These are phyloP conservation scores for Cardamine occulta DNA, from an alignment of 345 rosid species.

Conservation along the genomic window DNA sequence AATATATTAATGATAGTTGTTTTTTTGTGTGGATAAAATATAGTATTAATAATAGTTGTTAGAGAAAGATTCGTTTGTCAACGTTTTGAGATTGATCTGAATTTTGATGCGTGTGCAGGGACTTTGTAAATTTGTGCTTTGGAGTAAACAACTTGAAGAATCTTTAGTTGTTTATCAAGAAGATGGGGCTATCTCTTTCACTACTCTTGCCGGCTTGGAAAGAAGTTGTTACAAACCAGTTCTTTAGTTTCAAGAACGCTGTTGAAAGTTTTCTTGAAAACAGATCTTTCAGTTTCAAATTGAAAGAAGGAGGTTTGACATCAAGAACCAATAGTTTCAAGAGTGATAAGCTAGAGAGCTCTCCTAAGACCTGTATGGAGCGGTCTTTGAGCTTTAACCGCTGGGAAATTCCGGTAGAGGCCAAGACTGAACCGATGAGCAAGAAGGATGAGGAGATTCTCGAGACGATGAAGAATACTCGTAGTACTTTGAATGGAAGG, in stretches of 20 bases:
- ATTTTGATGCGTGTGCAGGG: conserved; percentile 27
- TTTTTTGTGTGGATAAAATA: not conserved
- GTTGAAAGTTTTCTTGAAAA: conserved; percentile 35
- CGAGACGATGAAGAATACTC: conserved; percentile 19
- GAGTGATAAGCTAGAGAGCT: conserved; percentile 33
- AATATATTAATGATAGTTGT: conserved; percentile 29
- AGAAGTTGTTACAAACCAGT: conserved; percentile 44
- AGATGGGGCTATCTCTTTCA: conserved; percentile 62
- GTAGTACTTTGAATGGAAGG: conserved; percentile 31
- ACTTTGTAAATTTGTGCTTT: conserved; percentile 15
- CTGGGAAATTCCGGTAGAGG: conserved; percentile 47
- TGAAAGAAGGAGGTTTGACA: conserved; percentile 37
- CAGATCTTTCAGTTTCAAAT: conserved; percentile 45
- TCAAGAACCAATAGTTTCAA: conserved; percentile 48
- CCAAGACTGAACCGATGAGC: conserved; percentile 17
- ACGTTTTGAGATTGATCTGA: conserved; percentile 18
- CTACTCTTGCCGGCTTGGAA: conserved; percentile 51
- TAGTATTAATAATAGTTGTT: conserved; percentile 37
- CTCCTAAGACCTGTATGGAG: conserved; percentile 32
- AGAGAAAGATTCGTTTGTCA: conserved; percentile 37
- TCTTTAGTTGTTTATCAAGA: conserved; percentile 21
- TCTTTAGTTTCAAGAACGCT: conserved; percentile 40
- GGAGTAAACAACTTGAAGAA: conserved; percentile 29
- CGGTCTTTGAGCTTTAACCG: conserved; percentile 51
- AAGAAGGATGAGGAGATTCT: conserved; percentile 8